Conservation (phyloP, 495 filamentous ascomycete genomes). For the Podospora pseudocomata region DNA sequence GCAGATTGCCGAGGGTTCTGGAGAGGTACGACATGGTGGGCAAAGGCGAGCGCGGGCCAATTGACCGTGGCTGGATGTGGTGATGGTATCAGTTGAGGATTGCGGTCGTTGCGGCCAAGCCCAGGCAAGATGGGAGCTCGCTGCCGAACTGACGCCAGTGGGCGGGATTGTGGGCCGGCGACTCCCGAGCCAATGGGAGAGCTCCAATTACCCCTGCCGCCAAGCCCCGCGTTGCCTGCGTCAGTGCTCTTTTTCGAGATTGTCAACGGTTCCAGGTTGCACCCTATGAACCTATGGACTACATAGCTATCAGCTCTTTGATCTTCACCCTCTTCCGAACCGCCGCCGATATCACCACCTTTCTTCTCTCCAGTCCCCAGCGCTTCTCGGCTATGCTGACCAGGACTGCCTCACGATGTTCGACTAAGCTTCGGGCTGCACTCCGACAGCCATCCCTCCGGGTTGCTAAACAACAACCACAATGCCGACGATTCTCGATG, state of each 20-base stretch:
- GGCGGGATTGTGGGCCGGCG: conserved; percentile 6
- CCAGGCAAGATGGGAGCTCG: background rate
- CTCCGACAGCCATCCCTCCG: conserved; percentile 26
- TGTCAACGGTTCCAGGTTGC: background rate
- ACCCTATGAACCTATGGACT: background rate
- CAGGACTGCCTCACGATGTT: conserved; percentile 34
- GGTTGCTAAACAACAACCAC: conserved; percentile 27
- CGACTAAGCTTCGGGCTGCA: conserved; percentile 28
- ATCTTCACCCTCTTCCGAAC: background rate
- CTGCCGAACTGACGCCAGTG: conserved; percentile 24
- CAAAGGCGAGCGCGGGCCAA: conserved; percentile 19
- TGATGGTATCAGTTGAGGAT: conserved; percentile 18
- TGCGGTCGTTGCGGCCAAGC: conserved; percentile 11
- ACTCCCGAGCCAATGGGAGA: conserved; percentile 24
- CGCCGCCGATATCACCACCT: conserved; percentile 15
- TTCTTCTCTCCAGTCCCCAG: conserved; percentile 6
- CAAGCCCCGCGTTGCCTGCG: conserved; percentile 13
- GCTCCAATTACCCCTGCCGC: conserved; percentile 4
- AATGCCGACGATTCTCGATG: conserved; percentile 44
- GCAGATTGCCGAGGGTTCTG: conserved; percentile 80
- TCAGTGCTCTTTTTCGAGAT: background rate
- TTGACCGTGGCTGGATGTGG: conserved; percentile 25
- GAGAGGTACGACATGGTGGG: conserved; percentile 86
- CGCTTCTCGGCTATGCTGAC: conserved; percentile 32
- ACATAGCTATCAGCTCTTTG: background rate